Percentiles rank a stretch among this genome's conserved stretches.
phyloP scores from a whole-genome alignment of 2,329 filamentous ascomycete genomes.

The Aureobasidium uvarum region DNA sequence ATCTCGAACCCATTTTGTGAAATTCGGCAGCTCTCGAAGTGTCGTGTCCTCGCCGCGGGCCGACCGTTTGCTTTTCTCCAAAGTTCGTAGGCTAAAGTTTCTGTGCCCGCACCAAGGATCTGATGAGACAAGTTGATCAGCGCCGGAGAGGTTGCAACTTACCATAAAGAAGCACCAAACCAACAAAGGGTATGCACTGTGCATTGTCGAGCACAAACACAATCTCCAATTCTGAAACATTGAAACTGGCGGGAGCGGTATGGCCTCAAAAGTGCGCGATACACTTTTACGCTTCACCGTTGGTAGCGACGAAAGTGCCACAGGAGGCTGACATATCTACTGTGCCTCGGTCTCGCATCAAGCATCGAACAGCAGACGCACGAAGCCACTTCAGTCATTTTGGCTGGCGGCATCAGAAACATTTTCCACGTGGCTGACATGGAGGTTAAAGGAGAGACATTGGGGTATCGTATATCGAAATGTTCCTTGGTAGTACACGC shows the following conservation, averaged over 20 bases:
- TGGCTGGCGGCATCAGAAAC: not conserved
- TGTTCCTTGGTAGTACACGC: not conserved
- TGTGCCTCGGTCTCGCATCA: not conserved
- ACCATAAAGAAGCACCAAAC: not conserved
- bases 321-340: slow-evolving; percentile 7
- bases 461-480: slow-evolving; percentile 7
- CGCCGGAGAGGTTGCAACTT: slow-evolving; percentile 1
- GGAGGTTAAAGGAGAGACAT: slow-evolving; percentile 19
- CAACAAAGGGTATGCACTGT: slow-evolving; percentile 1
- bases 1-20: not conserved
- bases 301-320: slow-evolving; percentile 12
- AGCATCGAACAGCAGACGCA: not conserved
- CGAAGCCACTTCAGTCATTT: not conserved
- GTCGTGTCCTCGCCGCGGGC: slow-evolving; percentile 7
- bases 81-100: not conserved
- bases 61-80: slow-evolving; percentile 1
- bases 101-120: not conserved
- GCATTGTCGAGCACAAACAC: not conserved
- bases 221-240: slow-evolving; percentile 10
- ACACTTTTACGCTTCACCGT: not conserved
- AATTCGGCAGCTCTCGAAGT: not conserved
- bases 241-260: not conserved
- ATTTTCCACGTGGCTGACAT: slow-evolving; percentile 4
- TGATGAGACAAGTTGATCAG: slow-evolving; percentile 5
- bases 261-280: not conserved